phyloP scores from a whole-genome alignment of 345 rosid genomes.

The Diplotaxis tenuifolia region DNA sequence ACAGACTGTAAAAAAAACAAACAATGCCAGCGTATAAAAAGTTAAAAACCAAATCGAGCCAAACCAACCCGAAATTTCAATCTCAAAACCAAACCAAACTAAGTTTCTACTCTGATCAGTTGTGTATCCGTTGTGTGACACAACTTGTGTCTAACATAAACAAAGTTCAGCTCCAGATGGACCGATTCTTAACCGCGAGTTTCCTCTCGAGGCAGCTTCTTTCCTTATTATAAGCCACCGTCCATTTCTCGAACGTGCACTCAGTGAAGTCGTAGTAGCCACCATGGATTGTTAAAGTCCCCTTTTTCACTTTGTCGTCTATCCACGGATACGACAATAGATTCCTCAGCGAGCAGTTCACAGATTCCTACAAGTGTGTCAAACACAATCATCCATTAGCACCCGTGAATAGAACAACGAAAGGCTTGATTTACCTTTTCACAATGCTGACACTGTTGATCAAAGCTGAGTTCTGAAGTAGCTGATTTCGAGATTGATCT shows the following conservation, averaged over 20 bases:
- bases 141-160: too few species aligned
- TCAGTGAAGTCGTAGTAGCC: slow-evolving; percentile 72
- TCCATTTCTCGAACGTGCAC: slow-evolving; percentile 90
- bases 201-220: slow-evolving; percentile 33
- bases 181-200: slow-evolving; percentile 44
- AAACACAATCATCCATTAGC: neutral
- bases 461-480: slow-evolving; percentile 59
- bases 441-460: slow-evolving; percentile 73
- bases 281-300: slow-evolving; percentile 66
- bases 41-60: neutral
- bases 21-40: neutral
- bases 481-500: slow-evolving; percentile 52
- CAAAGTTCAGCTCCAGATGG: slow-evolving; percentile 51
- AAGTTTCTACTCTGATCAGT: neutral
- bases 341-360: slow-evolving; percentile 59
- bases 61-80: neutral
- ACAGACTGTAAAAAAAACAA: neutral
- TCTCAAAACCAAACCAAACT: slow-evolving; percentile 2
- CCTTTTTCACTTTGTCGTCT: slow-evolving; percentile 59
- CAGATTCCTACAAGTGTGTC: slow-evolving; percentile 59
- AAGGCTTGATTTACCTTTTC: slow-evolving; percentile 57
- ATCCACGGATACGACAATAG: slow-evolving; percentile 83
- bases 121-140: too few species aligned
- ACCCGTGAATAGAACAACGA: neutral
- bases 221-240: slow-evolving; percentile 55